These are phyloP conservation scores for Suhomyces xylopsoci DNA, from an alignment of 805 yeast genomes.

Conservation along the genomic window DNA sequence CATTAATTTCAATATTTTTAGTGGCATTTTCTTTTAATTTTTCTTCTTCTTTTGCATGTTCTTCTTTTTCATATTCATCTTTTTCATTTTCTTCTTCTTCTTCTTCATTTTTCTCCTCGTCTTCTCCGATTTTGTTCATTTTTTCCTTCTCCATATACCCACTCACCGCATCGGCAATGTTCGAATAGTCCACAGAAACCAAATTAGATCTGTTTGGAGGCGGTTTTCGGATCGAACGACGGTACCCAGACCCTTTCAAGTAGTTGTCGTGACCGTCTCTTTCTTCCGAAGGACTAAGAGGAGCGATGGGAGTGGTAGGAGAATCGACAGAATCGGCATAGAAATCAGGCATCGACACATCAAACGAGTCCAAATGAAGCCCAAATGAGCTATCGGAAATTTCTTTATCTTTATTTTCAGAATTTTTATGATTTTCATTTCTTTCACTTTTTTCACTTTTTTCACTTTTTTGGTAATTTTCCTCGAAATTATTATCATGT, in stretches of 20 bases:
- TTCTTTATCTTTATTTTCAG: no score
- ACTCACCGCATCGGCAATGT: constrained; percentile 31
- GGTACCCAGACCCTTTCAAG: constrained; percentile 23
- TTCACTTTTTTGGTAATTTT: no score
- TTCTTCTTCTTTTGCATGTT: no score
- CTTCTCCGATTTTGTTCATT: constrained; percentile 4
- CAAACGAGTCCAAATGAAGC: constrained; percentile 17
- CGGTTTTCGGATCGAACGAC: constrained; percentile 36
- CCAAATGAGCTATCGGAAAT: no score
- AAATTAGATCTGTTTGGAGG: constrained; percentile 22
- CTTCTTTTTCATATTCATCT: no score
- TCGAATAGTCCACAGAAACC: constrained; percentile 27
- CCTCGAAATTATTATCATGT: neutral
- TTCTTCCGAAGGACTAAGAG: constrained; percentile 20
- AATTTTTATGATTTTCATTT: no score
- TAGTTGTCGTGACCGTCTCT: constrained; percentile 22
- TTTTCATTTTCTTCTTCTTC: neutral
- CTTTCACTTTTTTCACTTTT: no score
- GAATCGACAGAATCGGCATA: constrained; percentile 9
- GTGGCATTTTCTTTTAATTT: neutral
- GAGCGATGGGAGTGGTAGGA: constrained; percentile 22
- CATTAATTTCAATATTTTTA: no score
- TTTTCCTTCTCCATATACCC: constrained; percentile 19
- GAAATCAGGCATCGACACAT: constrained; percentile 28
- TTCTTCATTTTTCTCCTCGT: neutral